Base-by-base conservation (phyloP, 179 eudicot species). In the Spinacia oleracea region DNA sequence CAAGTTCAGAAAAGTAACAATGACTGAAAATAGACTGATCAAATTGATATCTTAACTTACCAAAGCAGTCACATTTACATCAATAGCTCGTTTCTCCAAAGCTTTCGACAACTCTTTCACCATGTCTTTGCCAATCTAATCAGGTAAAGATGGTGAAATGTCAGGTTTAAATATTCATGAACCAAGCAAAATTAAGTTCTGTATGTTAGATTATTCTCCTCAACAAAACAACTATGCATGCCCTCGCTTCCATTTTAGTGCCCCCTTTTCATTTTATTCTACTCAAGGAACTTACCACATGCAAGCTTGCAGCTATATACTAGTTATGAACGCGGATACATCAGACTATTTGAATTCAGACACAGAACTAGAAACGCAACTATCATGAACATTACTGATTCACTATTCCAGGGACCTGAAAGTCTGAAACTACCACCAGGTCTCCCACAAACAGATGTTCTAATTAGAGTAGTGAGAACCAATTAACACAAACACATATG, bases 31-130 rank as follows among this genome's bases (percentile, higher is more conserved):
- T 55, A 63, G 20, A 34, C 53, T 38, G 27, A 51, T 50, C 12
- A 27, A 55, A 72, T 11, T 38, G 9, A 14, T 58, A 15, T 25
- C 23, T 48, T 4, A 53, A 83, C 87, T 81, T 71, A 91, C 92
- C 89, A 91, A 82, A 31, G 95, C 92, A 77, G 91, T 79, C 74
- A 91, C 92, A 20, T 80, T 84, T 70, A 89, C 87, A 14, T 88
- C 85, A 51, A 89, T 81, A 14, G 77, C 84, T 79, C 81, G 81
- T 83, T 84, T 84, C 70, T 81, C 58, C 82, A 91, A 71, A 66
- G 92, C 95, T 27, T 78, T 80, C 51, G 82, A 76, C 80, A 91
- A 75, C 83, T 87, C 90, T 65, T 72, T 83, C 35, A 87, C 92
- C 68, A 91, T 82, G 73, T 91, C 92, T 79, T 87, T 82, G 78